Evolutionary conservation across 306 rosid genomes (phyloP), one percentile per base, ranked within the genome.

Genomic region (Vigna unguiculata): DNA sequence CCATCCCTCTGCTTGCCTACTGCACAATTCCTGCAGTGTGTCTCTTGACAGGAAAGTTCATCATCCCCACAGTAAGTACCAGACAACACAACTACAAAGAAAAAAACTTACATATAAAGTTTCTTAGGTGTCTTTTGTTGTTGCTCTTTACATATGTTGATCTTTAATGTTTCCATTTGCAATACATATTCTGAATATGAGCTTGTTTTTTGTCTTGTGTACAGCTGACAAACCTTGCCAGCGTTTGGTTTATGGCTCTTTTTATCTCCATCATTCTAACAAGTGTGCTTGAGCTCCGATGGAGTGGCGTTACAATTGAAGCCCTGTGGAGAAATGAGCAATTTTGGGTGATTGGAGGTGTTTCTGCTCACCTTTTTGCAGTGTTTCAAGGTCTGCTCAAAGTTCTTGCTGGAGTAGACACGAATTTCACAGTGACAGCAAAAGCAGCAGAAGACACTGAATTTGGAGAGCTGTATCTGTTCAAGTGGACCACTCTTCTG

Each of bases 11-110:
- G 16, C 52, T 85, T 65, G 88, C 88, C 45, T 85, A 85, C 60
- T 85, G 88, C 69, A 71, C 83, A 78, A 71, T 85, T 64, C 88
- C 88, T 14, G 88, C 88, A 9, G 88, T 85, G 71, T 85, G 88
- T 52, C 86, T 85, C 55, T 70, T 85, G 0, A 85, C 86, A 1
- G 88, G 88, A 82, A 85, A 82, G 77, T 85, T 85, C 80, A 82
- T 85, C 82, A 85, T 85, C 13, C 88, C 88, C 7, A 82, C 86
- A 17, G 88, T 85, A 79, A 78, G 86, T 75, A 40, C 11, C 51
- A 40, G 65, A 28, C 32, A 19, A 53, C 14, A 9, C 59, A 53
- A 20, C 7, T 20, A 19, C 0, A 17, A 51, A 51, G 22, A 12
- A 17, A 2, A 52, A 8, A 52, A 49, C 22, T 48, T 6, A 2